Conservation (phyloP, 352 stramenopile genomes). For the Phytophthora cajani region DNA sequence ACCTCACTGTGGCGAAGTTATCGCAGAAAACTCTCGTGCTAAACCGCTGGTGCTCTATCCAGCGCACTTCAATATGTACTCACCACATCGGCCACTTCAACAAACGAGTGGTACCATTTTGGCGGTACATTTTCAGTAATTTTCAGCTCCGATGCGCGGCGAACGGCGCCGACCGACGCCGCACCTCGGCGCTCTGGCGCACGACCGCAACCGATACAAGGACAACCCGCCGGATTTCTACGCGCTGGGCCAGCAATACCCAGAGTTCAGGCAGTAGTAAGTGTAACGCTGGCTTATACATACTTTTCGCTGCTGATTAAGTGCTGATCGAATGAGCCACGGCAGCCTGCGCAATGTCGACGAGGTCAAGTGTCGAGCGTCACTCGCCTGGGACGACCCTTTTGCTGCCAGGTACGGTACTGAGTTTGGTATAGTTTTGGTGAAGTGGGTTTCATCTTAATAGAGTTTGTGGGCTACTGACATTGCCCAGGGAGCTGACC, state of each 20-base stretch:
- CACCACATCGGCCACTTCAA: not conserved
- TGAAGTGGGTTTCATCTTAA: slow-evolving; percentile 12
- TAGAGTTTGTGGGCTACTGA: slow-evolving; percentile 11
- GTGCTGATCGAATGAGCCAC: not conserved
- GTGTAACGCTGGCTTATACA: not conserved
- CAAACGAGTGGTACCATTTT: slow-evolving; percentile 1
- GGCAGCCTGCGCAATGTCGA: slow-evolving; percentile 71
- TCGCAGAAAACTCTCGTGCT: too few relatives aligned
- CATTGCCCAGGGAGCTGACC: slow-evolving; percentile 84
- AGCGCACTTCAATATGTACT: not conserved
- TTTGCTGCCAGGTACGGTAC: slow-evolving; percentile 63
- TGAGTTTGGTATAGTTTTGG: not conserved
- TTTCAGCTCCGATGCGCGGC: slow-evolving; percentile 38
- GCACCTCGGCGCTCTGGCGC: slow-evolving; percentile 63
- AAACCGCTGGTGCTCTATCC: too few relatives aligned
- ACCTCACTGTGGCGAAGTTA: too few relatives aligned
- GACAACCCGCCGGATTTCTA: slow-evolving; percentile 78
- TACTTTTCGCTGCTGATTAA: not conserved
- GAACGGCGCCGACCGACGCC: slow-evolving; percentile 64
- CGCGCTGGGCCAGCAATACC: slow-evolving; percentile 63
- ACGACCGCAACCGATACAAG: slow-evolving; percentile 83
- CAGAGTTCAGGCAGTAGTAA: slow-evolving; percentile 72
- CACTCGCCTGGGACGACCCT: slow-evolving; percentile 80
- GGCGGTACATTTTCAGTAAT: slow-evolving; percentile 3
- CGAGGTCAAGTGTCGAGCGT: slow-evolving; percentile 56